Evolutionary conservation across 441 rosid species (phyloP).

Genomic region (Erysimum cheiri): DNA sequence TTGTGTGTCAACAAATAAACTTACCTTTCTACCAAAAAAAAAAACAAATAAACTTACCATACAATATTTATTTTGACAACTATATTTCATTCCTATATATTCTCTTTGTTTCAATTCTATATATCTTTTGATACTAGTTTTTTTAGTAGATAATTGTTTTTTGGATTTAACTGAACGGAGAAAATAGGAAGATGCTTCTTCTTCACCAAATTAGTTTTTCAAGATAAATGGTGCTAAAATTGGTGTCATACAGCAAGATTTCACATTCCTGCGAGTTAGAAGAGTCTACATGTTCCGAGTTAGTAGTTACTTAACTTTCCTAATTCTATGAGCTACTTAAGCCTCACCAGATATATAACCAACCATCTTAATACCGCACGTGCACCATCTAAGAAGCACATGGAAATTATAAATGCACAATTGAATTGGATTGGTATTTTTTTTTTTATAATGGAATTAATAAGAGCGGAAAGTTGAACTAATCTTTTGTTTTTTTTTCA

Average conservation of each 20-base stretch:
- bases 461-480: background rate
- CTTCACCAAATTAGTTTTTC: slow-evolving; percentile 5
- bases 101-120: background rate
- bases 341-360: slow-evolving; percentile 10
- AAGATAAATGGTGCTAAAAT: slow-evolving; percentile 11
- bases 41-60: too few relatives aligned
- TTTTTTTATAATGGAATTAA: background rate
- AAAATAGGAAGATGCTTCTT: background rate
- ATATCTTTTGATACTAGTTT: background rate
- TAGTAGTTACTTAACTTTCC: slow-evolving; percentile 11
- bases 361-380: slow-evolving; percentile 30
- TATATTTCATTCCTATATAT: too few relatives aligned
- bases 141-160: background rate
- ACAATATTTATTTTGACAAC: too few relatives aligned
- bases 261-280: background rate
- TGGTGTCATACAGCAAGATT: slow-evolving; percentile 19
- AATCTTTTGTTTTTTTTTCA: background rate
- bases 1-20: too few relatives aligned
- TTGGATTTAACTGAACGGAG: background rate
- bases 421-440: slow-evolving; percentile 5
- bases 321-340: background rate
- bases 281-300: background rate
- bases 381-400: slow-evolving; percentile 30
- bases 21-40: too few relatives aligned
- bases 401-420: background rate